These are phyloP conservation scores for Mycosphaerella arachidis DNA, from an alignment of 2,329 filamentous ascomycete species.

Conservation along the genomic window DNA sequence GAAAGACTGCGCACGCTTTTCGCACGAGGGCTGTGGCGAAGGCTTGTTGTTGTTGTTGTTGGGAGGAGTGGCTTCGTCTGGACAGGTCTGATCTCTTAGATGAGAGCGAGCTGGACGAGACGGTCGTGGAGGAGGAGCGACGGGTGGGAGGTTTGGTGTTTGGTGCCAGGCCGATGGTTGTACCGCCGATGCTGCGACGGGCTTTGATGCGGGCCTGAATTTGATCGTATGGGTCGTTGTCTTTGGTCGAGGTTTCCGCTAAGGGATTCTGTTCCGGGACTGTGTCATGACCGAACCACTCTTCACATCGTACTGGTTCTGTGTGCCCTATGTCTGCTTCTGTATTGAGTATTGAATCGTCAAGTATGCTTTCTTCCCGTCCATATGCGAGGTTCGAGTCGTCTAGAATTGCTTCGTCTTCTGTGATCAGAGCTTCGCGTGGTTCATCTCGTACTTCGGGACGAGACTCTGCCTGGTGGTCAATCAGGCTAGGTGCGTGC, in stretches of 20 bases:
- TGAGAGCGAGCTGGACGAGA: constrained; percentile 17
- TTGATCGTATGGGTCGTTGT: constrained; percentile 30
- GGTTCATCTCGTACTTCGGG: background rate
- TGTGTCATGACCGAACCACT: background rate
- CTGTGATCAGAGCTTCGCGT: constrained; percentile 1
- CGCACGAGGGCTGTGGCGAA: constrained; percentile 56
- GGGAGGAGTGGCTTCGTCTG: constrained; percentile 8
- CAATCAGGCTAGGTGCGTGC: background rate
- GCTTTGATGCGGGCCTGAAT: constrained; percentile 34
- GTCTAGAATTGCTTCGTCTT: background rate
- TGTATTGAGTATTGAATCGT: background rate
- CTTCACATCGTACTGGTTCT: background rate
- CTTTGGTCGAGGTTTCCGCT: background rate
- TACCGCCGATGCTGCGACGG: constrained; percentile 30
- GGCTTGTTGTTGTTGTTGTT: constrained; percentile 19
- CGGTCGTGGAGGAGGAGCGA: constrained; percentile 36
- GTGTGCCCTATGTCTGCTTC: background rate
- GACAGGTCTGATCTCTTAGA: constrained; percentile 11
- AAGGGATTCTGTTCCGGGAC: background rate
- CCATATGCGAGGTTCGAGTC: background rate
- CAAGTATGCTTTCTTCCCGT: background rate
- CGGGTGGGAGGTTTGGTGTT: constrained; percentile 34
- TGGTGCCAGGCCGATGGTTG: constrained; percentile 32
- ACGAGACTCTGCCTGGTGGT: too few relatives aligned
- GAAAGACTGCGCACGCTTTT: constrained; percentile 70